Percentiles rank a stretch among this genome's conserved stretches.
These are phyloP conservation scores for Tolypocladium capitatum DNA, from an alignment of 2,329 filamentous ascomycete species.

Conservation along the genomic window DNA sequence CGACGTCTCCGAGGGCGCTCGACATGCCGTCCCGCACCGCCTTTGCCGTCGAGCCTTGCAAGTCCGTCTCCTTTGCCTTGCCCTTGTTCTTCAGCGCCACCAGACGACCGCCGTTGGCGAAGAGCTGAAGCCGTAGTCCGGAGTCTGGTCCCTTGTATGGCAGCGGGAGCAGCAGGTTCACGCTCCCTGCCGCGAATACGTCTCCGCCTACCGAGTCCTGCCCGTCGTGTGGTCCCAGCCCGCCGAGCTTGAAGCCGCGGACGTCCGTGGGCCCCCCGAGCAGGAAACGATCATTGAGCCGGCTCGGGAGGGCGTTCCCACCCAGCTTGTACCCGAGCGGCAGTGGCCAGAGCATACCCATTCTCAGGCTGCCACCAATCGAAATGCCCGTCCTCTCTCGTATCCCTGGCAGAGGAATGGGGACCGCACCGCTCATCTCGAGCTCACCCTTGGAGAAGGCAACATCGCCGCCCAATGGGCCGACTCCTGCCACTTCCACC, in stretches of 20 bases:
- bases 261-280: constrained; percentile 92
- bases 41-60: constrained; percentile 20
- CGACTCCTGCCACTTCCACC: constrained; percentile 77
- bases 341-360: constrained; percentile 74
- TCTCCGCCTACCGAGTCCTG: constrained; percentile 81
- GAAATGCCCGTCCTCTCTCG: constrained; percentile 62
- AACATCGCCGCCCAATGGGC: constrained; percentile 74
- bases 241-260: constrained; percentile 80
- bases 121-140: constrained; percentile 76
- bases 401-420: constrained; percentile 59
- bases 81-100: constrained; percentile 56
- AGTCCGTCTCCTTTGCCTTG: constrained; percentile 28
- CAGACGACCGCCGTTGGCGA: constrained; percentile 79
- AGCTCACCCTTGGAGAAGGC: constrained; percentile 89
- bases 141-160: constrained; percentile 71
- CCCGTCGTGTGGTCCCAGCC: constrained; percentile 79
- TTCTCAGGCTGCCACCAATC: constrained; percentile 67
- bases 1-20: constrained; percentile 55
- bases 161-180: constrained; percentile 74
- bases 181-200: constrained; percentile 77
- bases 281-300: constrained; percentile 88
- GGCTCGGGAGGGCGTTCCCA: constrained; percentile 49
- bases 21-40: constrained; percentile 41
- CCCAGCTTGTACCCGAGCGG: constrained; percentile 43
- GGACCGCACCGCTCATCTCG: constrained; percentile 64